phyloP scores from a whole-genome alignment of 2,329 filamentous ascomycete genomes.

The Pseudocercospora eumusae region DNA sequence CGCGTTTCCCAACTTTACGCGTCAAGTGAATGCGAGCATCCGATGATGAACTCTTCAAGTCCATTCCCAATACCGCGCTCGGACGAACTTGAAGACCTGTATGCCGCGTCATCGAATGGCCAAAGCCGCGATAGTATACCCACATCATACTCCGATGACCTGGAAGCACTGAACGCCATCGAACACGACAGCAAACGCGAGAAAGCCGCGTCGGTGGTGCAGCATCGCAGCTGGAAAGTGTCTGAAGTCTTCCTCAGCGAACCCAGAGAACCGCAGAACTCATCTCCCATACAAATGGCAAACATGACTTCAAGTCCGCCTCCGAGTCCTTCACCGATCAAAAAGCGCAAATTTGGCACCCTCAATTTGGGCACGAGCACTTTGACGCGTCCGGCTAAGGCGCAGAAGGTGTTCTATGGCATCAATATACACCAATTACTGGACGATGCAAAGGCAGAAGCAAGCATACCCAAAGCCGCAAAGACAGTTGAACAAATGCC shows the following conservation, averaged over 20 bases:
- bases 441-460: constrained; percentile 66
- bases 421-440: constrained; percentile 86
- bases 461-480: constrained; percentile 43
- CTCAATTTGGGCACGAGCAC: constrained; percentile 35
- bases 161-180: constrained; percentile 46
- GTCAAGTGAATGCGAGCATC: constrained; percentile 7
- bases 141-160: constrained; percentile 34
- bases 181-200: constrained; percentile 48
- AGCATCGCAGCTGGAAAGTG: constrained; percentile 53
- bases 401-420: constrained; percentile 80
- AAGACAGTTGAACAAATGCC: constrained; percentile 30
- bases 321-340: constrained; percentile 48
- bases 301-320: constrained; percentile 58
- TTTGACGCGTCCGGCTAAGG: constrained; percentile 56
- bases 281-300: constrained; percentile 62
- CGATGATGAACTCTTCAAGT: constrained; percentile 17
- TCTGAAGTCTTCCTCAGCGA: constrained; percentile 54
- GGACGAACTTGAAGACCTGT: constrained; percentile 24
- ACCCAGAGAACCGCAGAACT: constrained; percentile 38
- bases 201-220: constrained; percentile 51
- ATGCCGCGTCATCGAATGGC: constrained; percentile 9
- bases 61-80: constrained; percentile 21
- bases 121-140: constrained; percentile 18
- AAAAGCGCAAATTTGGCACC: constrained; percentile 37
- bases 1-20: background rate